Evolutionary conservation across 148 eudicot species (phyloP), one percentile per base, ranked within the genome.

Genomic region (Dianthus caryophyllus): DNA sequence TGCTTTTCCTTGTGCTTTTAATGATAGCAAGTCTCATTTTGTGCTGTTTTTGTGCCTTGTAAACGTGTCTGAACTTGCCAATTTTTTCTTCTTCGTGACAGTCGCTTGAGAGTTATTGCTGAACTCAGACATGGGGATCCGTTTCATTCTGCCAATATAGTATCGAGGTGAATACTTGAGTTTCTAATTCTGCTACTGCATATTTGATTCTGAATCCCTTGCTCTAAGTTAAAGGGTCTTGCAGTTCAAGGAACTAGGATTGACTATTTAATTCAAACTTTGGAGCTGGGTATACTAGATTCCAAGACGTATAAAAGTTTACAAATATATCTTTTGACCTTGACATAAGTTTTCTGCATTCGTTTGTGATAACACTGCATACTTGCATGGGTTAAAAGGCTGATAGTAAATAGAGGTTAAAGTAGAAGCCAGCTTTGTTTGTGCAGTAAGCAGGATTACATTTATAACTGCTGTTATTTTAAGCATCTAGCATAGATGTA

Each of bases 81-180:
- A 6, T 27, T 71, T 39, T 48, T 52, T 13, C 30, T 17, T 49
- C 27, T 59, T 56, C 15, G 12, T 47, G 73, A 24, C 76, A 85
- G 88, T 67, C 88, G 86, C 69, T 71, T 85, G 64, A 80, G 88
- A 75, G 88, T 85, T 67, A 85, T 82, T 33, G 88, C 88, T 29
- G 88, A 85, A 76, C 78, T 82, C 66, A 80, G 80, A 71, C 84
- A 85, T 64, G 84, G 81, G 46, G 86, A 85, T 73, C 86, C 85
- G 30, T 82, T 85, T 66, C 89, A 83, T 70, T 72, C 87, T 2
- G 86, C 87, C 46, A 85, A 83, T 80, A 83, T 85, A 69, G 84
- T 83, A 41, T 85, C 89, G 22, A 83, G 84, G 87, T 85, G 57
- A 76, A 52, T 30, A 15, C 22, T 48, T 55, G 47, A 58, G 2